Percentiles rank a stretch among this genome's conserved stretches.
These are phyloP conservation scores for Knoxia roxburghii DNA, from an alignment of 257 asterid species.

Conservation along the genomic window DNA sequence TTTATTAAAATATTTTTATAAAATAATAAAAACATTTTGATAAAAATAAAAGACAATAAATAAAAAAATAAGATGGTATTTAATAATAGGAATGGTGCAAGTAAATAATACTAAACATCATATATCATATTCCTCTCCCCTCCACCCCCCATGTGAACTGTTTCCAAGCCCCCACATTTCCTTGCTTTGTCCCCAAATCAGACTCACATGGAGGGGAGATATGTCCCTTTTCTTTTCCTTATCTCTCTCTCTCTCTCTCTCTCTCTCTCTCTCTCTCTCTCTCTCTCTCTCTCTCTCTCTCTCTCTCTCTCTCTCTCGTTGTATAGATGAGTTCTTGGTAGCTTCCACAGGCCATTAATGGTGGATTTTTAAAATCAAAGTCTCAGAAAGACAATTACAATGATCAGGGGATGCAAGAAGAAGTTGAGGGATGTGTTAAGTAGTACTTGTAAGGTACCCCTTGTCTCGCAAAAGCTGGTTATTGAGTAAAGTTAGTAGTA, in stretches of 20 bases:
- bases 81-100: constrained; percentile 22
- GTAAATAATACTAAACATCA: constrained; percentile 11
- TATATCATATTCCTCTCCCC: constrained; percentile 24
- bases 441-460: constrained; percentile 24
- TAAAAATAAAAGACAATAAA: too few relatives aligned
- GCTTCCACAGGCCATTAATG: constrained; percentile 20
- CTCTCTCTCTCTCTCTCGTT: constrained; percentile 1
- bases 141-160: constrained; percentile 71
- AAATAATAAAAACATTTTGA: too few relatives aligned
- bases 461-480: constrained; percentile 21
- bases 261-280: constrained; percentile 7
- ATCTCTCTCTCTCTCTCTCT: constrained; percentile 13
- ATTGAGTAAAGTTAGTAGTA: too few relatives aligned
- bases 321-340: constrained; percentile 12
- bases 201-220: constrained; percentile 47
- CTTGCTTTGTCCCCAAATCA: constrained; percentile 50
- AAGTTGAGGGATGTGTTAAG: constrained; percentile 25
- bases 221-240: constrained; percentile 22
- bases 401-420: constrained; percentile 40
- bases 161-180: constrained; percentile 34
- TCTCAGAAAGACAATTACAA: constrained; percentile 40
- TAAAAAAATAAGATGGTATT: too few relatives aligned
- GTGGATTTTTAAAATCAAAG: constrained; percentile 7
- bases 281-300: constrained; percentile 13
- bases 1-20: too few relatives aligned